phyloP scores from a whole-genome alignment of 768 basidiomycete genomes.

The Suillus fuscotomentosus region DNA sequence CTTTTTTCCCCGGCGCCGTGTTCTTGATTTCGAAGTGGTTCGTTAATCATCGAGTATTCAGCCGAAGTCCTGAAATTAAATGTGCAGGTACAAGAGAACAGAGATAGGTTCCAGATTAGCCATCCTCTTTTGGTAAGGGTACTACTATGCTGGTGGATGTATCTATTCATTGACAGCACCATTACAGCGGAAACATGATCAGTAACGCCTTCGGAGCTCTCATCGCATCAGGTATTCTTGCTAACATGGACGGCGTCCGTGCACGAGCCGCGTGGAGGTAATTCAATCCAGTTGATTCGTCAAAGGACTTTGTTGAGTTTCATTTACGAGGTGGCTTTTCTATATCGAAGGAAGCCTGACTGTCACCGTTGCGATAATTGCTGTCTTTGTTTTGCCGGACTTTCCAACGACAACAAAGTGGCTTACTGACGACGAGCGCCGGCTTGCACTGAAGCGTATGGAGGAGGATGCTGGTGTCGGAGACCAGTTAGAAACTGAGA shows the following conservation, averaged over 20 bases:
- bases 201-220: conserved; percentile 57
- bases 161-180: too few relatives aligned
- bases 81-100: conserved; percentile 40
- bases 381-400: conserved; percentile 47
- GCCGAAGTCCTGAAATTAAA: conserved; percentile 16
- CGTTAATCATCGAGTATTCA: conserved; percentile 25
- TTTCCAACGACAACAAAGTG: conserved; percentile 39
- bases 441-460: conserved; percentile 58
- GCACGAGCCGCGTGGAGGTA: conserved; percentile 50
- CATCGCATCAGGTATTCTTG: conserved; percentile 47
- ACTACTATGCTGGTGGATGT: background rate
- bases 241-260: conserved; percentile 45
- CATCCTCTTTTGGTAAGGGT: conserved; percentile 37
- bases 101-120: conserved; percentile 45
- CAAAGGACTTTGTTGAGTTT: conserved; percentile 1
- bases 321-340: conserved; percentile 40
- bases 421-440: conserved; percentile 36
- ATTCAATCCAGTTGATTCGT: conserved; percentile 2
- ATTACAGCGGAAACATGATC: conserved; percentile 40
- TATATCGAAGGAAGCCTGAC: too few relatives aligned
- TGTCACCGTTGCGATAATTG: conserved; percentile 42
- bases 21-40: conserved; percentile 35
- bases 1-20: conserved; percentile 45
- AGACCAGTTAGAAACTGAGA: conserved; percentile 48
- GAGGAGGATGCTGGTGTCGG: conserved; percentile 61